Evolutionary conservation across 1,284 basidiomycete species (phyloP), one percentile per base, ranked within the genome.

Genomic region (Pseudozyma tsukubaensis): DNA sequence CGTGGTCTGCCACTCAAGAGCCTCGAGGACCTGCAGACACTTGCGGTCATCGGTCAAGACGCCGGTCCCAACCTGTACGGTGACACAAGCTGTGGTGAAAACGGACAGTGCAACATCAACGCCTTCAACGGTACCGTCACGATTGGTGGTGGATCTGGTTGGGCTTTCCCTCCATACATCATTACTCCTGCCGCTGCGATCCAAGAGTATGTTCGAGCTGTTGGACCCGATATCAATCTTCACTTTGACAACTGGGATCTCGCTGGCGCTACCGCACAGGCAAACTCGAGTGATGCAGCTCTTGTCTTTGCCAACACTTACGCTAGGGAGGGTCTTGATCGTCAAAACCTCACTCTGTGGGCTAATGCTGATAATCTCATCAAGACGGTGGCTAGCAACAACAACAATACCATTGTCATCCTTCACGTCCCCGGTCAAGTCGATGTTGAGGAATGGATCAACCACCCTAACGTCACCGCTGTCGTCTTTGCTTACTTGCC

Each of bases 271-370:
- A 54, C 52, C 39, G 53, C 64, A 10, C 82, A 48, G 5, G 72
- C 77, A 14, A 68, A 60, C 42, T 48, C 51, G 21, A 70, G 68
- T 5, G 85, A 87, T 36, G 79, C 85, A 21, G 89, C 89, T 0
- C 86, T 90, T 45, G 90, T 91, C 6, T 90, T 91, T 79, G 88
- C 88, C 35, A 90, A 89, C 57, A 40, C 70, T 5, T 74, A 43
- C 24, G 55, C 71, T n/a, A 92, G 92, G 72, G 87, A 88, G 57
- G 90, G 90, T 48, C 32, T 43, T 18, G 92, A 94, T 80, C 86
- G 88, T 49, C 91, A 91, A 67, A 92, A 93, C 84, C 85, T 94
- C 45, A 92, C 91, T 0, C 89, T 91, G 0, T 93, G 92, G 92
- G 87, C 90, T 64, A 88, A 89, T 49, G 92, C 92, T 3, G 91